Conservation (phyloP, 2,329 filamentous ascomycete species). For the Fusarium continuum region DNA sequence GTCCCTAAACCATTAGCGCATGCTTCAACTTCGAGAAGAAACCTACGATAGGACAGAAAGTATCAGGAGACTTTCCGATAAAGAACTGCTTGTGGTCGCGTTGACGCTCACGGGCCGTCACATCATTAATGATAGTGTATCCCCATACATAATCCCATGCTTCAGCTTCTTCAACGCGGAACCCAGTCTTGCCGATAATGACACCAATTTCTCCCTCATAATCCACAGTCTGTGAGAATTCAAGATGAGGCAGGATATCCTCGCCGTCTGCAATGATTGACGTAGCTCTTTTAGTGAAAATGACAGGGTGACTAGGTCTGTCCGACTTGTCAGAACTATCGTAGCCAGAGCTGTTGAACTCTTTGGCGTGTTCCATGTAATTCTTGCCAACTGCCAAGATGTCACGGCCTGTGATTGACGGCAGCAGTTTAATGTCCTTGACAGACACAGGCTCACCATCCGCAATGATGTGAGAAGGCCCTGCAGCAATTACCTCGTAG, state of each 20-base stretch:
- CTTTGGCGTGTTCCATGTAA: conserved; percentile 64
- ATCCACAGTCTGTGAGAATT: conserved; percentile 60
- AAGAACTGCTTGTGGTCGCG: conserved; percentile 68
- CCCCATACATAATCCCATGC: conserved; percentile 64
- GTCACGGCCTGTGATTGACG: conserved; percentile 59
- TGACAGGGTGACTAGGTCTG: conserved; percentile 62
- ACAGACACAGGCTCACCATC: not conserved
- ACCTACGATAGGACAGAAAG: conserved; percentile 62
- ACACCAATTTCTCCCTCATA: conserved; percentile 67
- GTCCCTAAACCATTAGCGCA: not conserved
- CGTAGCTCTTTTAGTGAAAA: conserved; percentile 64
- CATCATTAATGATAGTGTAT: conserved; percentile 64
- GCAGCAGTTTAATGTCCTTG: conserved; percentile 50
- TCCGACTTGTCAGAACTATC: conserved; percentile 64
- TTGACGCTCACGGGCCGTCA: conserved; percentile 61
- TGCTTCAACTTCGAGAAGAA: not conserved
- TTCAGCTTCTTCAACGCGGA: conserved; percentile 53
- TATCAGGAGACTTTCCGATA: conserved; percentile 65
- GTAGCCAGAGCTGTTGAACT: conserved; percentile 64
- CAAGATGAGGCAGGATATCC: conserved; percentile 55
- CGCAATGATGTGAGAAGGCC: not conserved
- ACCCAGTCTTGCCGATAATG: conserved; percentile 61
- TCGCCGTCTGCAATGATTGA: conserved; percentile 61
- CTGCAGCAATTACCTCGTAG: conserved; percentile 1
- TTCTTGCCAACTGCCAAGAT: conserved; percentile 67